Evolutionary conservation across 2,329 filamentous ascomycete genomes (phyloP).

Genomic region (Aspergillus viridinutans): DNA sequence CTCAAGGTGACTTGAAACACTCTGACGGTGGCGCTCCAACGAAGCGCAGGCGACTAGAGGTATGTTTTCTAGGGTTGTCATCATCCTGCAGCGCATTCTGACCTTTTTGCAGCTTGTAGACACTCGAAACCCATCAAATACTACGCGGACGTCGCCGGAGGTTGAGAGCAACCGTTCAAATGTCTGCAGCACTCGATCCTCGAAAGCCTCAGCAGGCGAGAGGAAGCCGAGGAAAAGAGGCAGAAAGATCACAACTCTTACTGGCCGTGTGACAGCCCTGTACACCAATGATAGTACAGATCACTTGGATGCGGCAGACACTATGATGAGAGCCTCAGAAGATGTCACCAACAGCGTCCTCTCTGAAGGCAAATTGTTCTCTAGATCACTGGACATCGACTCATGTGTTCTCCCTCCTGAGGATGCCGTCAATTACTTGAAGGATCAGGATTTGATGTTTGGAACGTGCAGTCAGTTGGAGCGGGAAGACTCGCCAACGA

Average conservation of each 20-base stretch:
- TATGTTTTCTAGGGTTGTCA: slow-evolving; percentile 12
- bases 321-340: slow-evolving; percentile 1
- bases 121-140: slow-evolving; percentile 11
- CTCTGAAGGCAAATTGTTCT: slow-evolving; percentile 13
- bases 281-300: slow-evolving; percentile 49
- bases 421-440: slow-evolving; percentile 62
- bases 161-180: slow-evolving; percentile 8
- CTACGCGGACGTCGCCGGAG: slow-evolving; percentile 5
- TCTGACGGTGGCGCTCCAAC: slow-evolving; percentile 24
- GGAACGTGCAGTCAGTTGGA: slow-evolving; percentile 82
- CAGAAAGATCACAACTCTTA: slow-evolving; percentile 74
- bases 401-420: slow-evolving; percentile 65
- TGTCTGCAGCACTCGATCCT: slow-evolving; percentile 9
- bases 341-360: neutral
- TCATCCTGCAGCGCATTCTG: neutral
- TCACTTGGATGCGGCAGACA: slow-evolving; percentile 6
- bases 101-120: slow-evolving; percentile 22
- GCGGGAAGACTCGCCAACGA: slow-evolving; percentile 64
- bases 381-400: slow-evolving; percentile 33
- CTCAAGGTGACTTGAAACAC: slow-evolving; percentile 9
- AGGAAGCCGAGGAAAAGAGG: slow-evolving; percentile 49
- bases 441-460: slow-evolving; percentile 73
- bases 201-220: slow-evolving; percentile 11
- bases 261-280: slow-evolving; percentile 68
- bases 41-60: slow-evolving; percentile 37